These are phyloP conservation scores for Cordyceps pruinosa DNA, from an alignment of 2,329 filamentous ascomycete genomes.

Conservation along the genomic window DNA sequence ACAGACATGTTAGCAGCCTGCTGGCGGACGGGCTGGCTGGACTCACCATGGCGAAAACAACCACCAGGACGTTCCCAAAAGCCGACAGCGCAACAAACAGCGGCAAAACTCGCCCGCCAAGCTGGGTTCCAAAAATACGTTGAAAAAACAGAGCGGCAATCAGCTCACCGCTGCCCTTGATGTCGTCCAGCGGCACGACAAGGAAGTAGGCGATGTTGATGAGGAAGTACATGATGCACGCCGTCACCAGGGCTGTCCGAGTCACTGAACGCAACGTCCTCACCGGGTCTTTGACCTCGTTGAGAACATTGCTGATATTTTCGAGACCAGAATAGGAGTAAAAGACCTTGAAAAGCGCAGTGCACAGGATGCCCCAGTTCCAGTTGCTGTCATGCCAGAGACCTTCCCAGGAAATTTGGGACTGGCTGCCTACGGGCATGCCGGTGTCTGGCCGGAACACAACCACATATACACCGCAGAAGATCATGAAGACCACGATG, in stretches of 20 bases:
- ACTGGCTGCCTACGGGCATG: neutral
- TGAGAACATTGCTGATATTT: slow-evolving; percentile 64
- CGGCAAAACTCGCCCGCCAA: slow-evolving; percentile 53
- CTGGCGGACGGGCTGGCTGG: too few species aligned
- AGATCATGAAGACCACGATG: slow-evolving; percentile 53
- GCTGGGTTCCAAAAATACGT: slow-evolving; percentile 49
- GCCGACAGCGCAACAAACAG: slow-evolving; percentile 61
- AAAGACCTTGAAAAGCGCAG: slow-evolving; percentile 60
- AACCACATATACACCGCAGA: slow-evolving; percentile 54
- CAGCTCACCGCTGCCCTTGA: slow-evolving; percentile 58
- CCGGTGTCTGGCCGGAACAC: slow-evolving; percentile 31
- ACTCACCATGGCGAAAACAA: slow-evolving; percentile 58
- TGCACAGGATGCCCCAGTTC: slow-evolving; percentile 62
- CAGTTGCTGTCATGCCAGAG: slow-evolving; percentile 61
- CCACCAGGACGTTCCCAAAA: slow-evolving; percentile 66
- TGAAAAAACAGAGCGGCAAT: slow-evolving; percentile 64
- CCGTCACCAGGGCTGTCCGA: slow-evolving; percentile 51
- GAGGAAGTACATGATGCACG: slow-evolving; percentile 58
- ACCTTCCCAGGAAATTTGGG: slow-evolving; percentile 37
- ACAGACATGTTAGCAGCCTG: slow-evolving; percentile 9
- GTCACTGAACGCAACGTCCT: slow-evolving; percentile 57
- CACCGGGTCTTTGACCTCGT: slow-evolving; percentile 63
- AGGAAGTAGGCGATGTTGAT: slow-evolving; percentile 57
- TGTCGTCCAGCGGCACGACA: slow-evolving; percentile 60
- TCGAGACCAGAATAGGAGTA: slow-evolving; percentile 62